phyloP scores from a whole-genome alignment of 768 basidiomycete genomes.

The Lentinula lateritia region DNA sequence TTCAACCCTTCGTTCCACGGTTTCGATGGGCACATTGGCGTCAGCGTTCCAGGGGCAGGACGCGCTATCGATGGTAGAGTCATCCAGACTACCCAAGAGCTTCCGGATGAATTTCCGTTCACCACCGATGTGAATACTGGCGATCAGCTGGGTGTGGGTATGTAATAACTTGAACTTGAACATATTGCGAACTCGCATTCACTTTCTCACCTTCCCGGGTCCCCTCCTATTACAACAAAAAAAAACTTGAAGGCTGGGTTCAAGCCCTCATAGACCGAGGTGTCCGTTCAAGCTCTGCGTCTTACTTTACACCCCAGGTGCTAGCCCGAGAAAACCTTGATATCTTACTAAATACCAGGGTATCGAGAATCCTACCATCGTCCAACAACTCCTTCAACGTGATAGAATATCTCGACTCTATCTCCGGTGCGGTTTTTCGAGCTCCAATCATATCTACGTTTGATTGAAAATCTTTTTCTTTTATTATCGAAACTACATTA shows the following conservation, averaged over 20 bases:
- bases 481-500: no score
- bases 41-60: conserved; percentile 22
- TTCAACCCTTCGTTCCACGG: conserved; percentile 21
- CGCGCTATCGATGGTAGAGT: conserved; percentile 21
- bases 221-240: not conserved
- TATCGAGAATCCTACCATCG: conserved; percentile 20
- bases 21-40: conserved; percentile 19
- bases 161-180: not conserved
- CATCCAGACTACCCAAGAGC: conserved; percentile 21
- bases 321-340: conserved; percentile 21
- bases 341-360: conserved; percentile 23
- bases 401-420: conserved; percentile 15
- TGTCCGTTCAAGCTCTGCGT: conserved; percentile 23
- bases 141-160: conserved; percentile 24
- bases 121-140: conserved; percentile 25
- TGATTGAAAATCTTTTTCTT: no score
- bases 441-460: not conserved
- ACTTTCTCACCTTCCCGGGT: no score
- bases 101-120: conserved; percentile 15
- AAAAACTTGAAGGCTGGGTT: conserved; percentile 11
- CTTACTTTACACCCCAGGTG: conserved; percentile 21
- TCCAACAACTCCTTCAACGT: conserved; percentile 13
- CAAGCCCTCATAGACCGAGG: conserved; percentile 21
- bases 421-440: no score
- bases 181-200: no score